Conservation (phyloP, 768 basidiomycete species). For the Thelephora aurantiotincta region DNA sequence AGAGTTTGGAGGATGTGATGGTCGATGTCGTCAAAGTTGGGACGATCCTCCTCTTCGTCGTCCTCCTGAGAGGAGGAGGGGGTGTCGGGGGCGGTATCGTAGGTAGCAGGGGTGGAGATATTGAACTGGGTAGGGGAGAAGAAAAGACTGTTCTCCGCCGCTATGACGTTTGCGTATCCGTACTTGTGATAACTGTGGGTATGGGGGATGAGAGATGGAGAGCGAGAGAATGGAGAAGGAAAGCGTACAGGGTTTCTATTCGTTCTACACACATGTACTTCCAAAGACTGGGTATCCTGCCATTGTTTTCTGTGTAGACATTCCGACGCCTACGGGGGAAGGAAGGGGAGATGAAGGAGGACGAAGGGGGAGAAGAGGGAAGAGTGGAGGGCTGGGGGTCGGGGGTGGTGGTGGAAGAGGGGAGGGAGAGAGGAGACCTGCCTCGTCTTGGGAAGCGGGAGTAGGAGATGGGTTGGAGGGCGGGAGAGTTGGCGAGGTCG, state of each 20-base stretch:
- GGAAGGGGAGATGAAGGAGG: not conserved
- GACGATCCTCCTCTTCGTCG: slow-evolving; percentile 6
- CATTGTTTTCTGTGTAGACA: not conserved
- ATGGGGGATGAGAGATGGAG: not conserved
- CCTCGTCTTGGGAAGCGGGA: not conserved
- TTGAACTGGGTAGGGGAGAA: slow-evolving; percentile 5
- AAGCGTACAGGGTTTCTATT: not conserved
- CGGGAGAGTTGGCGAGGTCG: not conserved
- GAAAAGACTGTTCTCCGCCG: not conserved
- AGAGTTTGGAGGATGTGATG: not conserved
- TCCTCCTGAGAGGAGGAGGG: slow-evolving; percentile 2
- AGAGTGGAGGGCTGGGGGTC: not conserved
- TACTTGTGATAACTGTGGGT: not conserved
- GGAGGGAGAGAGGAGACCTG: not conserved
- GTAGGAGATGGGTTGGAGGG: not conserved
- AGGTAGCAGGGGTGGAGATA: slow-evolving; percentile 6
- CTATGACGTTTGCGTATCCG: not conserved
- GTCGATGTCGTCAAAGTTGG: slow-evolving; percentile 2
- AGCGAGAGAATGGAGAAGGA: not conserved
- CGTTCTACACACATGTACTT: not conserved
- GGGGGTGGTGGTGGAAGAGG: not conserved
- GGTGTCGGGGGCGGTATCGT: slow-evolving; percentile 1
- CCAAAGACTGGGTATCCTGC: not conserved
- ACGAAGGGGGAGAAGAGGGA: not conserved
- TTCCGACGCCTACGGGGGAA: not conserved